Conservation (phyloP, 1,139 yeast genomes). For the Protomyces lactucae-debilis region DNA sequence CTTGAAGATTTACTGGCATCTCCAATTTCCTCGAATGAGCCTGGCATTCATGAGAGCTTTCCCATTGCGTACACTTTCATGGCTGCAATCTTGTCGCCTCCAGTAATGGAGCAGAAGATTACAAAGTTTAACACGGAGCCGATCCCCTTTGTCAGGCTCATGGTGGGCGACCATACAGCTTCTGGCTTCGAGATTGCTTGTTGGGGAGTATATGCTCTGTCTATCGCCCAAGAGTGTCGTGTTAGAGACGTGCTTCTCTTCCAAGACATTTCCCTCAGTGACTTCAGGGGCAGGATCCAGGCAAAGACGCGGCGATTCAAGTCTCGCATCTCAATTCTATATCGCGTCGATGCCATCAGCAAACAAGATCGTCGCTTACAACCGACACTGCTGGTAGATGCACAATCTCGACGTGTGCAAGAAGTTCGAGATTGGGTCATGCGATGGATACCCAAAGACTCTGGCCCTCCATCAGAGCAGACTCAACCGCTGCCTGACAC, state of each 20-base stretch:
- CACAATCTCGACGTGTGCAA: slow-evolving; percentile 8
- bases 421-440: slow-evolving; percentile 36
- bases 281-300: neutral
- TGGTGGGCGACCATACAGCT: slow-evolving; percentile 12
- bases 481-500: neutral
- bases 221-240: neutral
- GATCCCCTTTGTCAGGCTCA: neutral
- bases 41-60: neutral
- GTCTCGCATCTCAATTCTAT: slow-evolving; percentile 1
- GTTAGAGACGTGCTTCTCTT: slow-evolving; percentile 13
- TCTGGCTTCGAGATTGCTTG: slow-evolving; percentile 18
- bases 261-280: slow-evolving; percentile 4
- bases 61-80: neutral
- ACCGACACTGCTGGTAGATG: slow-evolving; percentile 10
- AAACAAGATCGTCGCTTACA: slow-evolving; percentile 8
- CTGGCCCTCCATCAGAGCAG: neutral
- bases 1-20: slow-evolving; percentile 5
- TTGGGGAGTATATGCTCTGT: slow-evolving; percentile 12
- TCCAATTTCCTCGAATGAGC: neutral
- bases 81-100: slow-evolving; percentile 7
- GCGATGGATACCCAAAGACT: slow-evolving; percentile 16
- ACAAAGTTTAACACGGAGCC: neutral
- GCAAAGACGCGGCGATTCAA: slow-evolving; percentile 6
- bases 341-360: neutral
- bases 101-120: neutral